A percentile compares a stretch with the other conserved stretches of the same genome.
Conservation (phyloP, 306 rosid species). For the Benincasa hispida region DNA sequence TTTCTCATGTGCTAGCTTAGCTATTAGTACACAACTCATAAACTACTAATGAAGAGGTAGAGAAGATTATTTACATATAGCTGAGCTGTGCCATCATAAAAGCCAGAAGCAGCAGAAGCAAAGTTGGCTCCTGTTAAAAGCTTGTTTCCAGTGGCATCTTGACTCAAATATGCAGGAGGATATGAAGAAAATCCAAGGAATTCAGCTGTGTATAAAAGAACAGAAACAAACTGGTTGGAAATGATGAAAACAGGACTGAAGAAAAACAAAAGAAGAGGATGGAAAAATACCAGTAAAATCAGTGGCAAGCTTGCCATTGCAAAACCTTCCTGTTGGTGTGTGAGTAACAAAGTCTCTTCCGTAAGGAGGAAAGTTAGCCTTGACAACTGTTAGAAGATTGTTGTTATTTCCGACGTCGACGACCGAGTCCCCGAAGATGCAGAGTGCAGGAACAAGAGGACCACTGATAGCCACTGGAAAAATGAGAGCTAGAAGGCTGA, state of each 20-base stretch:
- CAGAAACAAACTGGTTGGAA: background rate
- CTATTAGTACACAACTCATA: background rate
- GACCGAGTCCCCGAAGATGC: slow-evolving; percentile 54
- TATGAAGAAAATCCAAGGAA: slow-evolving; percentile 43
- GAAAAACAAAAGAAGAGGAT: background rate
- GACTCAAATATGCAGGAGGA: slow-evolving; percentile 53
- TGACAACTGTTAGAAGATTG: slow-evolving; percentile 27
- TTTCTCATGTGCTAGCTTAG: background rate
- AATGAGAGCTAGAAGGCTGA: slow-evolving; percentile 17
- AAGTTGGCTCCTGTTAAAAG: slow-evolving; percentile 50
- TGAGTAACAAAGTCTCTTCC: slow-evolving; percentile 55
- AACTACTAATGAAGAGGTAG: background rate
- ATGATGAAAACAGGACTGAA: background rate
- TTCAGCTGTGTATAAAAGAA: slow-evolving; percentile 26
- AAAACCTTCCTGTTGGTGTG: slow-evolving; percentile 55
- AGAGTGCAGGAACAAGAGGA: slow-evolving; percentile 51
- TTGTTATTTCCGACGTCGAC: slow-evolving; percentile 55
- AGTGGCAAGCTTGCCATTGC: slow-evolving; percentile 51
- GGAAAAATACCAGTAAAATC: slow-evolving; percentile 40
- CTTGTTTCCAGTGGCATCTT: slow-evolving; percentile 34
- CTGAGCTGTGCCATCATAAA: slow-evolving; percentile 24
- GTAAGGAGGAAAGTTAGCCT: slow-evolving; percentile 53
- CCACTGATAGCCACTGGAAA: slow-evolving; percentile 19
- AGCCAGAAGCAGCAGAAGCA: slow-evolving; percentile 61
- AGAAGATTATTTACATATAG: slow-evolving; percentile 27